Base-by-base conservation (phyloP, 805 yeast genomes). In the Millerozyma acaciae region DNA sequence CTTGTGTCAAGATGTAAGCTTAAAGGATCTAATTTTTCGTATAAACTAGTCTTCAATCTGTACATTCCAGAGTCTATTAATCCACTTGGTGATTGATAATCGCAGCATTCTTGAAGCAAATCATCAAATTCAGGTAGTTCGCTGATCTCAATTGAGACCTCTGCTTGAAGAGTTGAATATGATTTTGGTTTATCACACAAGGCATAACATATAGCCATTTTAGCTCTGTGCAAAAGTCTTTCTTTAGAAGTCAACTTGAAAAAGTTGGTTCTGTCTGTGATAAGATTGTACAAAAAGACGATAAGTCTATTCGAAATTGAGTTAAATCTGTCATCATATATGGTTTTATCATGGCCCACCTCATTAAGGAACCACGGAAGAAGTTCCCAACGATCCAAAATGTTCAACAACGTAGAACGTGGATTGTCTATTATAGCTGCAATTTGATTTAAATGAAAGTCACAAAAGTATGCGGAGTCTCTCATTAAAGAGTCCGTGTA, bases 11-110 rank as follows among this genome's bases (percentile, higher is more conserved):
- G 56, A 40, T 63, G 61, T 13, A 72, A 47, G 43, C 68, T 69
- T 38, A 78, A 55, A 2, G 86, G 86, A 53, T 90, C 93, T 26
- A 89, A 73, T 17, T 70, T 61, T 2, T 62, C 65, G 35, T 60
- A 68, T 18, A 62, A 60, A 31, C 76, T 70, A 3, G 73, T 68
- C 48, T 84, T 87, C 39, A 93, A 66, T 17, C 76, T 65, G 55
- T 84, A 90, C 16, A 73, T 53, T 2, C 95, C 86, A 15, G 69
- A 57, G 42, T 83, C 83, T 16, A 70, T 55, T 13, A 70, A 44
- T 4, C 78, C 75, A 4, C 70, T 60, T 3, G 94, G 93, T 1
- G 82, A 70, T n/a, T 67, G 67, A 43, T 70, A 78, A 21, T 68
- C 75, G 1, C 95, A 79, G 21, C 78, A 67, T 44, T 84, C 84